Base-by-base conservation (phyloP, 2,329 filamentous ascomycete species). In the Xylaria sp. region DNA sequence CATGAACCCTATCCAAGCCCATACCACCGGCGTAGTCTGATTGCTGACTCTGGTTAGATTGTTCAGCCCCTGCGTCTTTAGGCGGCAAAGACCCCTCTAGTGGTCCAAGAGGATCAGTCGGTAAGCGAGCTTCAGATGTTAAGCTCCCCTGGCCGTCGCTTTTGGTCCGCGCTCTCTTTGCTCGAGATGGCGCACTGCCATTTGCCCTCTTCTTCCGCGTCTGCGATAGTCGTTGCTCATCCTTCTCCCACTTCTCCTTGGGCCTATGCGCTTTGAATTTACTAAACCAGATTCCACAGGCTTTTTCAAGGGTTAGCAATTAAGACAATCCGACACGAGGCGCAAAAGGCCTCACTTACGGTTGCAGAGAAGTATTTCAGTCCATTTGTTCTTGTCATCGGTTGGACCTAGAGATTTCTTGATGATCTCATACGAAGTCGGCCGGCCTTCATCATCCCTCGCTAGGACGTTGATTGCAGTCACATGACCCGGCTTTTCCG, bases 271-370 rank as follows among this genome's bases (percentile, higher is more conserved):
- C 81, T 67, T 90, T 91, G 72, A 89, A 91, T 68, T 97, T 97
- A 56, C 87, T 86, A 63, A 99, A 87, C 91, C 92, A 99, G 39
- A 99, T 86, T 17, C 94, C 94, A 70, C 94, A 99, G 54, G 93
- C 84, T 87, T 29, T 45, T 63, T 21, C 50, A 34, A 46, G 50
- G 52, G 57, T 72, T 62, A 71, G 71, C 66, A 43, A 62, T 62
- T 49, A 34, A 44, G 54, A 49, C 45, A 47, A 43, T 19, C 50
- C 24, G 16, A 51, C 19, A 26, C 20, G 29, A 13, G 11, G 29
- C 34, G 40, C 26, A 21, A 38, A 2, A 8, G 17, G 39, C 44
- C 48, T 47, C 34, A 85, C 85, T 83, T 74, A 87, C 84, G 92
- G 70, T 99, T 99, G 78, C 94, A 99, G 37, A 97, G 82, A 22